Evolutionary conservation across 2,329 filamentous ascomycete genomes (phyloP).

Genomic region (Colletotrichum acutatum): DNA sequence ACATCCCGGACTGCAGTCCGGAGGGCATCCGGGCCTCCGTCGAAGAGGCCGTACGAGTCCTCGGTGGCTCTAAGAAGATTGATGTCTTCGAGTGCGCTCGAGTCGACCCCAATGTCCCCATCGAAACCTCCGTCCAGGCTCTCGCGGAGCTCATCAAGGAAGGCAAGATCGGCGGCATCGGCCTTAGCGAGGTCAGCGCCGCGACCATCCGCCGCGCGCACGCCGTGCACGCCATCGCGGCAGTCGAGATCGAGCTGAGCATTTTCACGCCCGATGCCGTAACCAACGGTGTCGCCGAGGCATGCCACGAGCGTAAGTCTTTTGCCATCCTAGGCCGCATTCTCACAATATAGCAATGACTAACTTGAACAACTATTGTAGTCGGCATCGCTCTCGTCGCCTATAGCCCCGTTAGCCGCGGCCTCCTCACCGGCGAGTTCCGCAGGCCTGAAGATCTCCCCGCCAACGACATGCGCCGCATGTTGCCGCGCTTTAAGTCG

Average conservation of each 20-base stretch:
- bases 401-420: conserved; percentile 46
- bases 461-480: conserved; percentile 56
- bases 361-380: no score
- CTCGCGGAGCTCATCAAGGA: conserved; percentile 44
- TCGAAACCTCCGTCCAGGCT: conserved; percentile 48
- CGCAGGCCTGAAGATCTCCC: conserved; percentile 53
- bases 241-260: conserved; percentile 59
- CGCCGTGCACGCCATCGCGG: conserved; percentile 49
- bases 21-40: no score
- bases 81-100: conserved; percentile 65
- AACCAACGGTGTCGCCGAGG: conserved; percentile 48
- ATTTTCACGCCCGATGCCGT: conserved; percentile 53
- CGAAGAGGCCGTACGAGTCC: no score
- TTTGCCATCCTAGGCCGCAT: conserved; percentile 46
- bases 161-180: conserved; percentile 56
- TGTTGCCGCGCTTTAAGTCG: conserved; percentile 57
- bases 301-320: conserved; percentile 53
- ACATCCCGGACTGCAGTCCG: conserved; percentile 48
- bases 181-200: conserved; percentile 54
- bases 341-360: no score
- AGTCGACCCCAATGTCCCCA: conserved; percentile 52
- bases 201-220: conserved; percentile 52
- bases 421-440: conserved; percentile 58
- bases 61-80: conserved; percentile 57
- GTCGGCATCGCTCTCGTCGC: no score